These are phyloP conservation scores for Quillaja saponaria DNA, from an alignment of 306 rosid species.

Conservation along the genomic window DNA sequence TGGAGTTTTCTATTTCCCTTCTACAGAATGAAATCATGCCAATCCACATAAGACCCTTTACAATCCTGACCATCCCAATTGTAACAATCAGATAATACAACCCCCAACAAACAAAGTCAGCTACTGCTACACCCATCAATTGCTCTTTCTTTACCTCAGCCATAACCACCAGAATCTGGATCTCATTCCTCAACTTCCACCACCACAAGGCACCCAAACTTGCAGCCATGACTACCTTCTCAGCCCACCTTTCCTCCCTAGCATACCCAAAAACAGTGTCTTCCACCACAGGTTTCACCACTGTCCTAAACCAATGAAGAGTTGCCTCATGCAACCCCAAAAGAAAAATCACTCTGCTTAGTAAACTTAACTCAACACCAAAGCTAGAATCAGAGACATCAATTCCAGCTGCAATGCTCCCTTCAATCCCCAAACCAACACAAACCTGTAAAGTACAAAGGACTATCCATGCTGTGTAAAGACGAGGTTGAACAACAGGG, in stretches of 20 bases:
- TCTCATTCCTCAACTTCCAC: conserved; percentile 77
- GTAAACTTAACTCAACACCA: conserved; percentile 36
- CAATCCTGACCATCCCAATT: conserved; percentile 62
- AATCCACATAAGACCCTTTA: conserved; percentile 54
- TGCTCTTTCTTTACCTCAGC: conserved; percentile 55
- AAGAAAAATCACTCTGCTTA: conserved; percentile 52
- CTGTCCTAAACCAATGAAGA: conserved; percentile 65
- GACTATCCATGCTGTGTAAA: conserved; percentile 60
- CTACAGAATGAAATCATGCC: conserved; percentile 35
- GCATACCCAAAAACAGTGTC: conserved; percentile 56
- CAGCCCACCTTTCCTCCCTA: conserved; percentile 55
- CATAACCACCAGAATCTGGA: conserved; percentile 62
- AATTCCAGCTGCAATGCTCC: conserved; percentile 37
- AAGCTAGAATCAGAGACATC: conserved; percentile 27
- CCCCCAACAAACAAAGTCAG: conserved; percentile 63
- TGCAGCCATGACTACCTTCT: conserved; percentile 47
- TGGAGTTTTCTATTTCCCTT: conserved; percentile 26
- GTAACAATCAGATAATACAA: conserved; percentile 64
- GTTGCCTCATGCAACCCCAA: conserved; percentile 79
- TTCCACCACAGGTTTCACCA: conserved; percentile 85
- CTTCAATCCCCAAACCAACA: conserved; percentile 66
- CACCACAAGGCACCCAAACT: conserved; percentile 72
- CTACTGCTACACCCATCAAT: conserved; percentile 43
- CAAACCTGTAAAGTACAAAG: conserved; percentile 65
- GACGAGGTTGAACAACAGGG: conserved; percentile 32